Percentiles rank a stretch among this genome's conserved stretches.
phyloP scores from a whole-genome alignment of 176 grass and related monocot species.

The Tillandsia leiboldiana region DNA sequence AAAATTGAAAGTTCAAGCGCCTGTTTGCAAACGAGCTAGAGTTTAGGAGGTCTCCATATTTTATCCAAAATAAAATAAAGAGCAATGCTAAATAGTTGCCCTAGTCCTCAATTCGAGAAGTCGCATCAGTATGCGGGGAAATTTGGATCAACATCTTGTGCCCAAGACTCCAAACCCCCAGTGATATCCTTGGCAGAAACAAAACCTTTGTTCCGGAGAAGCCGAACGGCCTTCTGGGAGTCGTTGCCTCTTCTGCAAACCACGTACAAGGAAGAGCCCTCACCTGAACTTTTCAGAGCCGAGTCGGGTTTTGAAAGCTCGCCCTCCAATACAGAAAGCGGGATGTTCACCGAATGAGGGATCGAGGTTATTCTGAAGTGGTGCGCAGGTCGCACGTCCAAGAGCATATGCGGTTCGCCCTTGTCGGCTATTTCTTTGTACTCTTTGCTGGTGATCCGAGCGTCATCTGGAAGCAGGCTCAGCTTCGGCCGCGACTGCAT shows the following conservation, averaged over 20 bases:
- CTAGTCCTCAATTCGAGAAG: too few species aligned
- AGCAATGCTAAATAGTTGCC: too few species aligned
- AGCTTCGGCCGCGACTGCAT: slow-evolving; percentile 46
- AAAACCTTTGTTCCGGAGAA: slow-evolving; percentile 61
- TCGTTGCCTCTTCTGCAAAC: slow-evolving; percentile 83
- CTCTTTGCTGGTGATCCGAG: slow-evolving; percentile 47
- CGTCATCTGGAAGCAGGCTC: slow-evolving; percentile 39
- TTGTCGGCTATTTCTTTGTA: slow-evolving; percentile 52
- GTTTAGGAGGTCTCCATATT: too few species aligned
- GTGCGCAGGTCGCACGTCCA: slow-evolving; percentile 68
- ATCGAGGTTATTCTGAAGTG: slow-evolving; percentile 82
- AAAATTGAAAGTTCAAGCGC: too few species aligned
- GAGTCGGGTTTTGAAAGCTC: slow-evolving; percentile 41
- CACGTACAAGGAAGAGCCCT: slow-evolving; percentile 38
- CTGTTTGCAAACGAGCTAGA: too few species aligned
- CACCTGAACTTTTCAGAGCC: slow-evolving; percentile 21
- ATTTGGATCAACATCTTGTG: slow-evolving; percentile 41
- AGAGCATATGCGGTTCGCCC: slow-evolving; percentile 40
- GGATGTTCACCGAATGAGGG: slow-evolving; percentile 59
- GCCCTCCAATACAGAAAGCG: slow-evolving; percentile 42
- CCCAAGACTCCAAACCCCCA: slow-evolving; percentile 73
- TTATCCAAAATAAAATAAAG: too few species aligned
- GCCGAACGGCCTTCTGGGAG: slow-evolving; percentile 56
- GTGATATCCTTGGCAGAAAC: slow-evolving; percentile 55
- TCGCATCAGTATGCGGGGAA: slow-evolving; percentile 49